These are phyloP conservation scores for Butyriboletus loyo DNA, from an alignment of 768 basidiomycete species.

Conservation along the genomic window DNA sequence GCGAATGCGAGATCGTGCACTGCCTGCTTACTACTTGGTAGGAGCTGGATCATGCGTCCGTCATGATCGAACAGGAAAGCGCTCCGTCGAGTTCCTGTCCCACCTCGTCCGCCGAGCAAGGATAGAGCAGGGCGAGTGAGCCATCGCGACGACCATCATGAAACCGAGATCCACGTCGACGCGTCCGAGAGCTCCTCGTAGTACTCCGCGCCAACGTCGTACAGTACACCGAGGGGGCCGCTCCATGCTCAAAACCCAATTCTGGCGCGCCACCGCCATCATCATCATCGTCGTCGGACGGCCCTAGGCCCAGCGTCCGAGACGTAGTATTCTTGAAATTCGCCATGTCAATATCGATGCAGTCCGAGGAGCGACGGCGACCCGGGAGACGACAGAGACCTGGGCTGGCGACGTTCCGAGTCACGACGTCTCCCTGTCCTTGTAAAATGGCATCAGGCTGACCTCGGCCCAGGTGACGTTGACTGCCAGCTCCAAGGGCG, in stretches of 20 bases:
- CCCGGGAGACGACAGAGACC: background rate
- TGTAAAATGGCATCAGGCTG: too few species aligned
- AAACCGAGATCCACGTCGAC: background rate
- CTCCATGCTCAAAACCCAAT: background rate
- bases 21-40: too few species aligned
- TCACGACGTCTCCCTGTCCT: too few species aligned
- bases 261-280: background rate
- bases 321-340: background rate
- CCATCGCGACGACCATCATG: constrained; percentile 1
- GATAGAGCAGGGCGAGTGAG: constrained; percentile 4
- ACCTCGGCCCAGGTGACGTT: too few species aligned
- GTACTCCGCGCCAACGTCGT: background rate
- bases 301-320: background rate
- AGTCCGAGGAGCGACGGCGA: background rate
- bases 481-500: too few species aligned
- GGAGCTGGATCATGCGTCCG: background rate
- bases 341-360: background rate
- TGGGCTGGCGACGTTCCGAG: background rate
- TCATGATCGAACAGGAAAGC: constrained; percentile 3
- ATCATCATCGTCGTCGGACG: background rate
- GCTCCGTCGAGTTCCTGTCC: constrained; percentile 3
- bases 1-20: too few species aligned
- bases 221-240: too few species aligned
- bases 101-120: constrained; percentile 4
- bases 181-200: too few species aligned